Evolutionary conservation across 306 rosid genomes (phyloP), one percentile per base, ranked within the genome.

Genomic region (Quercus cerris): DNA sequence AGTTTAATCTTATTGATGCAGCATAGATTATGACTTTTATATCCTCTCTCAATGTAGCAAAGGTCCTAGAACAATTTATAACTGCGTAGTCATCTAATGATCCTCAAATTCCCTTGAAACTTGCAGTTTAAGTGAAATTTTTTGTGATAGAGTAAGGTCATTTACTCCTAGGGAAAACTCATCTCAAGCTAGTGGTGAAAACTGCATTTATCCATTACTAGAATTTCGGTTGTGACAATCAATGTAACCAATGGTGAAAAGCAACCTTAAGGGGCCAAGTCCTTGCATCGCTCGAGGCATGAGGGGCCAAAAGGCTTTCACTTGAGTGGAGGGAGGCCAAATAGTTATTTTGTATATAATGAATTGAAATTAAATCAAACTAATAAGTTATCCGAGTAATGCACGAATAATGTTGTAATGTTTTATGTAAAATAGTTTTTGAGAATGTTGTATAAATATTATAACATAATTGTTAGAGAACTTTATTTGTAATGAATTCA

Each of bases 261-360:
- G 41, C 9, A 35, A 35, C 41, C 41, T 35, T 35, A 35, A 35
- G 41, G 41, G 41, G 8, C 41, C 9, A 35, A 35, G 41, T 35
- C 41, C 41, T 35, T 0, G 2, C 41, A 0, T 6, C 0, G 41
- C 41, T 2, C 0, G 2, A 1, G 41, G 41, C 41, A 35, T 35
- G 9, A 35, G 41, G 41, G 2, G 9, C 41, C 41, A 35, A 35
- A 35, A 35, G 41, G 41, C 41, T 35, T 35, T 35, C 2, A 35
- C 41, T 35, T 35, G 41, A 6, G 41, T 35, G 41, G 41, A 35
- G 41, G 41, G 9, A 2, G 2, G 41, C 41, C 2, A 35, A 35
- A 35, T 35, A 35, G 41, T 0, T 35, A 0, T 6, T 35, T 35
- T 35, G 41, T 35, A 35, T 35, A 35, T 35, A 35, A 35, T 35